Conservation (phyloP, 805 yeast species). For the Debaryomyces castellii region DNA sequence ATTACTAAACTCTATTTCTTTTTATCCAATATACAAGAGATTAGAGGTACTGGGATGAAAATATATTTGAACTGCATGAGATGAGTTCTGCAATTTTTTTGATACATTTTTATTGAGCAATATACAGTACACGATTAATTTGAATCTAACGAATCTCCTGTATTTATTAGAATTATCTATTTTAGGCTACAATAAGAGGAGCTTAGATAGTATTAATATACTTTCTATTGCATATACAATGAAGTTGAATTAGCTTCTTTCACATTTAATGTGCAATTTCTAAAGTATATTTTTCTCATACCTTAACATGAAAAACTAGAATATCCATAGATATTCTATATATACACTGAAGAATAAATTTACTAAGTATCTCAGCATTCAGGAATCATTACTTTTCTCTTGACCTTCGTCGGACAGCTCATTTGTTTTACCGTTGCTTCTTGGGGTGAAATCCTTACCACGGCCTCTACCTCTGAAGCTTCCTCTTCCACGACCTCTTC, state of each 20-base stretch:
- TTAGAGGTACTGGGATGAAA: not conserved
- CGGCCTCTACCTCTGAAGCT: constrained; percentile 33
- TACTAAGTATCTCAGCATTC: not conserved
- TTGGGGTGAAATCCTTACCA: constrained; percentile 21
- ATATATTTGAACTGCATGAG: not conserved
- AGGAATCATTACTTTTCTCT: not conserved
- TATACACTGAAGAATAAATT: not conserved
- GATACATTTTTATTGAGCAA: not conserved
- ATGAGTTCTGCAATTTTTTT: not conserved
- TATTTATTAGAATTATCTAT: no score
- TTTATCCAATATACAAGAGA: not conserved
- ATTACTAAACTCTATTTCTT: constrained; percentile 24
- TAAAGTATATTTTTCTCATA: not conserved
- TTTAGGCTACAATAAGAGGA: no score
- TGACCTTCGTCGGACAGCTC: not conserved
- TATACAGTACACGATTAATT: not conserved
- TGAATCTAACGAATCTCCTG: no score
- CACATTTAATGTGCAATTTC: not conserved
- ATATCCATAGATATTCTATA: not conserved
- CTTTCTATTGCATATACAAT: no score
- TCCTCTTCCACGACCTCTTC: constrained; percentile 32
- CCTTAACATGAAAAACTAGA: no score
- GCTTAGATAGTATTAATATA: no score
- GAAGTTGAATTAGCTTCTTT: no score
- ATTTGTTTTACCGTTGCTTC: not conserved